Evolutionary conservation across 495 filamentous ascomycete genomes (phyloP).

Genomic region (Hamigera avellanea): DNA sequence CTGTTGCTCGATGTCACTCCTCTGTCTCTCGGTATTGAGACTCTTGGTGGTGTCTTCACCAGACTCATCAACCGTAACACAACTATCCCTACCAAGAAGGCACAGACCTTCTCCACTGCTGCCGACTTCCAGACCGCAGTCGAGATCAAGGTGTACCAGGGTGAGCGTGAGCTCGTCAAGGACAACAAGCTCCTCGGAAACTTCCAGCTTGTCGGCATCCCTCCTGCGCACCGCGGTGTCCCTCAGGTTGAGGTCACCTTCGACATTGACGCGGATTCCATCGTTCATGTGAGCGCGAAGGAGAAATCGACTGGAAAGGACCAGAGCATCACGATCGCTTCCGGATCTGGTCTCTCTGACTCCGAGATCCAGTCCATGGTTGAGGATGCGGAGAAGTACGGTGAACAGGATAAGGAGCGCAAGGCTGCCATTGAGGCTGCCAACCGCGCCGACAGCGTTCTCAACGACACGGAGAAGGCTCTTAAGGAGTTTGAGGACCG

Average conservation of each 20-base stretch:
- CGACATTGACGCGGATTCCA: slow-evolving; percentile 97
- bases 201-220: slow-evolving; percentile 96
- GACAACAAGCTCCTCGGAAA: slow-evolving; percentile 99
- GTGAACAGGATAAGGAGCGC: slow-evolving; percentile 91
- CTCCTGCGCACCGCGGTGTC: slow-evolving; percentile 94
- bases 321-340: slow-evolving; percentile 98
- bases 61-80: slow-evolving; percentile 98
- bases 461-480: slow-evolving; percentile 97
- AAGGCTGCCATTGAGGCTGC: slow-evolving; percentile 87
- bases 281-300: slow-evolving; percentile 97
- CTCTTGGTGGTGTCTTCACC: slow-evolving; percentile 98
- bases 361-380: slow-evolving; percentile 94
- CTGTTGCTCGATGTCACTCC: slow-evolving; percentile 93
- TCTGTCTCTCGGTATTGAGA: slow-evolving; percentile 97
- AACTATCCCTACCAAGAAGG: slow-evolving; percentile 99
- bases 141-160: slow-evolving; percentile 98
- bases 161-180: slow-evolving; percentile 96
- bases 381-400: slow-evolving; percentile 93
- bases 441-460: slow-evolving; percentile 91
- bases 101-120: slow-evolving; percentile 98
- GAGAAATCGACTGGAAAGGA: slow-evolving; percentile 99
- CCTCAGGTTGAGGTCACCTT: slow-evolving; percentile 99
- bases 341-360: slow-evolving; percentile 94
- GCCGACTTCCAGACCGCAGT: slow-evolving; percentile 99
- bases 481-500: slow-evolving; percentile 92